These are phyloP conservation scores for Thalassiosira sp. DNA, from an alignment of 352 stramenopile genomes.

Conservation along the genomic window DNA sequence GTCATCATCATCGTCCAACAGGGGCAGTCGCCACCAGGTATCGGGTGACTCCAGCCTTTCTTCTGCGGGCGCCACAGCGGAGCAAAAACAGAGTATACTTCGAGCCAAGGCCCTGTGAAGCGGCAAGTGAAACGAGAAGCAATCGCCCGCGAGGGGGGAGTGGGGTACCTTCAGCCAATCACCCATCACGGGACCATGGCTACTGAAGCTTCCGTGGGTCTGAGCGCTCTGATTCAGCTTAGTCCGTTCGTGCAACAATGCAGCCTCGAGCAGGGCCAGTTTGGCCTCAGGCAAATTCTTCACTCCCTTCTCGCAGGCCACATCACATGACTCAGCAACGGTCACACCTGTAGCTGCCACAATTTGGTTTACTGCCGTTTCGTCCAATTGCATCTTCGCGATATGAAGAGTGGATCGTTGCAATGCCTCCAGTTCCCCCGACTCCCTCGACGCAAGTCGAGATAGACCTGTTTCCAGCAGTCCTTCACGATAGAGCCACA, in stretches of 20 bases:
- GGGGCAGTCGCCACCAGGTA: conserved; percentile 80
- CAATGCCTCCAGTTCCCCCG: conserved; percentile 66
- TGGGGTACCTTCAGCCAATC: conserved; percentile 84
- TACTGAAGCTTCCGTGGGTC: conserved; percentile 19
- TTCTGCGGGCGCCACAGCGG: conserved; percentile 62
- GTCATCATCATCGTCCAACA: conserved; percentile 72
- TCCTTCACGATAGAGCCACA: conserved; percentile 81
- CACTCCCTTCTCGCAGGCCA: conserved; percentile 80
- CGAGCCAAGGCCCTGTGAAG: conserved; percentile 80
- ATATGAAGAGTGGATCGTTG: conserved; percentile 82
- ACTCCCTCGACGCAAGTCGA: conserved; percentile 33
- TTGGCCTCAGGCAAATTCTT: conserved; percentile 80
- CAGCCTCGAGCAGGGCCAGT: conserved; percentile 76
- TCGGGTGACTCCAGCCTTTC: conserved; percentile 53
- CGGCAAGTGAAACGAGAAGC: conserved; percentile 84
- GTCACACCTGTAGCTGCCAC: conserved; percentile 40
- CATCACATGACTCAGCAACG: conserved; percentile 56
- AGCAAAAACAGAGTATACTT: conserved; percentile 73
- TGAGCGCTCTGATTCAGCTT: conserved; percentile 29
- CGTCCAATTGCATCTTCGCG: conserved; percentile 58
- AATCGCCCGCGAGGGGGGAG: conserved; percentile 78
- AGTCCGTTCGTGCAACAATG: conserved; percentile 55
- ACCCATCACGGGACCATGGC: conserved; percentile 70
- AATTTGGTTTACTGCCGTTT: conserved; percentile 47
- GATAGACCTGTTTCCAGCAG: conserved; percentile 67